Evolutionary conservation across 2,329 filamentous ascomycete species (phyloP).

Genomic region (Sarocladium strictum): DNA sequence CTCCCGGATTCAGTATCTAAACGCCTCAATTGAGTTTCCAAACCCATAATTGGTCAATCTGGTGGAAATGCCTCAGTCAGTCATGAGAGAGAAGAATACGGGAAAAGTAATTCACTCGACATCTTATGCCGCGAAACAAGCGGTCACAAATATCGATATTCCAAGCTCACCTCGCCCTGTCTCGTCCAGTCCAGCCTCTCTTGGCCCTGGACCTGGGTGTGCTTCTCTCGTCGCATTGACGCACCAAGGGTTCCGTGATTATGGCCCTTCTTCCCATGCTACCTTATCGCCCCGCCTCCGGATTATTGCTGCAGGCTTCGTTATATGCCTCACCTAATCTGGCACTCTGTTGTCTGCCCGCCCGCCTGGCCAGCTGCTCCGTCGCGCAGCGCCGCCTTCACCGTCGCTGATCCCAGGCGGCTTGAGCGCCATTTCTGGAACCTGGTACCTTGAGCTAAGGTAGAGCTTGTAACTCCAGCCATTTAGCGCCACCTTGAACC

Average conservation of each 20-base stretch:
- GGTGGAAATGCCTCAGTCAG: neutral
- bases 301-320: conserved; percentile 1
- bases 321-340: conserved; percentile 3
- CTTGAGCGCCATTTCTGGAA: neutral
- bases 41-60: neutral
- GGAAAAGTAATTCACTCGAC: neutral
- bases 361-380: too few relatives aligned
- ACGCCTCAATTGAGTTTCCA: neutral
- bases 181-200: conserved; percentile 5
- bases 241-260: neutral
- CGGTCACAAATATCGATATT: neutral
- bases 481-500: neutral
- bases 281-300: conserved; percentile 8
- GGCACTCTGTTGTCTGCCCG: too few relatives aligned
- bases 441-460: neutral
- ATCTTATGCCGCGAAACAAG: neutral
- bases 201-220: neutral
- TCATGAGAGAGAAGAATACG: neutral
- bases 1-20: neutral
- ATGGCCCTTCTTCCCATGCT: neutral
- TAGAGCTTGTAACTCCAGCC: neutral
- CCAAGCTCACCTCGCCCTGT: conserved; percentile 6
- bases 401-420: neutral
- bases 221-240: neutral
- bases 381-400: too few relatives aligned